A percentile compares a stretch with the other conserved stretches of the same genome.
Conservation (phyloP, 306 rosid genomes). For the Cicer bijugum region DNA sequence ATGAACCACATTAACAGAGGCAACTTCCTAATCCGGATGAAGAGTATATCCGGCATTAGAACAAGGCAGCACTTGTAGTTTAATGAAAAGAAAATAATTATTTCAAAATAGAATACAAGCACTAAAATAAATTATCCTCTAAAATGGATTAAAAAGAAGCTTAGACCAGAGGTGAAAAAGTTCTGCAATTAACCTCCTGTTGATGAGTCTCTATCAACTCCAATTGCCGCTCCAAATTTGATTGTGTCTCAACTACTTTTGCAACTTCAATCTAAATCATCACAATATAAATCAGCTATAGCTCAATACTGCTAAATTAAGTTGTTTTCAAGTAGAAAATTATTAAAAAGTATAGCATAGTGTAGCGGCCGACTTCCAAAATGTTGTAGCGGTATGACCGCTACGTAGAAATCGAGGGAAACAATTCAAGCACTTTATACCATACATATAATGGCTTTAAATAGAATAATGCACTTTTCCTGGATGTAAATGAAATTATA, state of each 20-base stretch:
- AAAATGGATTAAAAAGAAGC: slow-evolving; percentile 19
- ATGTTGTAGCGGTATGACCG: no score
- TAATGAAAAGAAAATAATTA: neutral
- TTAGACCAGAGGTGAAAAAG: slow-evolving; percentile 15
- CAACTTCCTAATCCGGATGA: neutral
- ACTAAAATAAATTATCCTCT: slow-evolving; percentile 18
- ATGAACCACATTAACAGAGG: neutral
- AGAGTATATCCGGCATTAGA: neutral
- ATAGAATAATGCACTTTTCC: no score
- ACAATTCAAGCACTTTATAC: no score
- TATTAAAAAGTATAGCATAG: slow-evolving; percentile 30
- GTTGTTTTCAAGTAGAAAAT: slow-evolving; percentile 1
- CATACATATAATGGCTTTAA: no score
- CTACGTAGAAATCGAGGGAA: no score
- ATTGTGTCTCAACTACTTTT: slow-evolving; percentile 87
- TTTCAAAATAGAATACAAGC: neutral
- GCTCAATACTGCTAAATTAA: slow-evolving; percentile 12
- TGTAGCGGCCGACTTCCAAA: no score
- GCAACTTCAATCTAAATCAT: slow-evolving; percentile 84
- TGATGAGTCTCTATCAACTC: slow-evolving; percentile 97
- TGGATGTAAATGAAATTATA: no score
- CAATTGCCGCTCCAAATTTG: slow-evolving; percentile 85
- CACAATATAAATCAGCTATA: slow-evolving; percentile 40
- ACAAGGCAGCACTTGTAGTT: slow-evolving; percentile 8
- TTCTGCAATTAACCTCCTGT: slow-evolving; percentile 72